Conservation (phyloP, 306 rosid species). For the Cajanus cajan region DNA sequence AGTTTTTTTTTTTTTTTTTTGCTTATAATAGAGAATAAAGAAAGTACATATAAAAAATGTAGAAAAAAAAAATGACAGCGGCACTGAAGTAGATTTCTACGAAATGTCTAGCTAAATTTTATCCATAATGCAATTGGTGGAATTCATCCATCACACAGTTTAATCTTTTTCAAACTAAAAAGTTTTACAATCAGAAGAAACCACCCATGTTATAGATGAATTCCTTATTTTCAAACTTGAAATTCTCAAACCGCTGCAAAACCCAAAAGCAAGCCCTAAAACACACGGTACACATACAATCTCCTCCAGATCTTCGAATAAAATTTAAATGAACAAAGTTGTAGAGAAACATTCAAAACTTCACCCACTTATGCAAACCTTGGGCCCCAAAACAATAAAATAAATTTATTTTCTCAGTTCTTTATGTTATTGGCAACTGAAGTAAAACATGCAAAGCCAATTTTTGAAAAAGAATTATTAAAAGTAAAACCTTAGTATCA, state of each 20-base stretch:
- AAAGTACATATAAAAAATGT: neutral
- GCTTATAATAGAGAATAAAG: too few species aligned
- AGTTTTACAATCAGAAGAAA: neutral
- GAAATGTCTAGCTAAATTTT: conserved; percentile 11
- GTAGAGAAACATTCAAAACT: neutral
- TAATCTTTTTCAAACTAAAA: neutral
- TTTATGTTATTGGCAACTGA: neutral
- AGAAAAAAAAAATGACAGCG: conserved; percentile 6
- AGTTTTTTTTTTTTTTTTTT: too few species aligned
- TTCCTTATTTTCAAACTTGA: neutral
- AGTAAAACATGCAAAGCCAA: neutral
- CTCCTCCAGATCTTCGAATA: neutral
- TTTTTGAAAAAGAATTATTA: neutral
- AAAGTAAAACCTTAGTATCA: neutral
- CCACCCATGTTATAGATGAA: neutral
- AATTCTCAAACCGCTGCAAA: neutral
- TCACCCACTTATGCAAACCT: neutral
- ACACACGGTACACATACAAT: neutral
- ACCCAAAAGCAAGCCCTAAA: neutral
- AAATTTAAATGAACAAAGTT: neutral
- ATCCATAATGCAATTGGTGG: neutral
- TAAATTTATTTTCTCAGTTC: conserved; percentile 1
- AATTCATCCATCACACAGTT: neutral
- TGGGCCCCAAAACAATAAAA: neutral
- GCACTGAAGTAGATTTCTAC: neutral